Conservation (phyloP, 176 grass and related monocot species). For the Panicum miliaceum region DNA sequence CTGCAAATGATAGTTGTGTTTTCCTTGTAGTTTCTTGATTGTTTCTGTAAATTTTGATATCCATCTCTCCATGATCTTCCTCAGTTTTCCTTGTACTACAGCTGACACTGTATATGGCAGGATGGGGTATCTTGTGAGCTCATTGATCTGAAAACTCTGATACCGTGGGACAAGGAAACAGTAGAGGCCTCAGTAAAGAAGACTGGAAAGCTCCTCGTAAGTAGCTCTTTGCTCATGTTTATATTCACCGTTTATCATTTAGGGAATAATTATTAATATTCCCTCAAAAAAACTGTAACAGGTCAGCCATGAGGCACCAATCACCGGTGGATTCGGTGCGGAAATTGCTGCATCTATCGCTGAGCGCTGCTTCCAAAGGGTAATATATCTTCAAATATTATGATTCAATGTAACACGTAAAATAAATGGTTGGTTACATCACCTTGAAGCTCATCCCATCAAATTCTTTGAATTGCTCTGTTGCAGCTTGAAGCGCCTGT, state of each 20-base stretch:
- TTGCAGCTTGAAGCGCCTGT: constrained; percentile 87
- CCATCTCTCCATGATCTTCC: not conserved
- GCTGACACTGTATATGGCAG: constrained; percentile 48
- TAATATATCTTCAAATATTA: constrained; percentile 50
- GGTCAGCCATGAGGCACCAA: constrained; percentile 93
- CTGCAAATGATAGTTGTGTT: not conserved
- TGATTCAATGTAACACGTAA: not conserved
- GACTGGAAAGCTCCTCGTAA: constrained; percentile 87
- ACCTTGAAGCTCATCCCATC: not conserved
- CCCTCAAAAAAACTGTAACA: constrained; percentile 18
- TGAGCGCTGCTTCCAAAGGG: constrained; percentile 88
- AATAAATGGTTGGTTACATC: not conserved
- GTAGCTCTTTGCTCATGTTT: constrained; percentile 1
- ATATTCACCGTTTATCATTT: not conserved
- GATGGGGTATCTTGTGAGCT: constrained; percentile 95
- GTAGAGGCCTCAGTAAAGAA: constrained; percentile 90
- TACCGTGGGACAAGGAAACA: constrained; percentile 97
- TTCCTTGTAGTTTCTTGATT: not conserved
- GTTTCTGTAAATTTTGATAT: not conserved
- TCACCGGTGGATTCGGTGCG: constrained; percentile 88
- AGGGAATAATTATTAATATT: not conserved
- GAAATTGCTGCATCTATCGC: constrained; percentile 90
- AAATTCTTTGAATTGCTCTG: not conserved
- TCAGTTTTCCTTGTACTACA: not conserved
- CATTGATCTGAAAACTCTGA: constrained; percentile 89